Base-by-base conservation (phyloP, 345 rosid genomes). In the Lenwebbia sp. region DNA sequence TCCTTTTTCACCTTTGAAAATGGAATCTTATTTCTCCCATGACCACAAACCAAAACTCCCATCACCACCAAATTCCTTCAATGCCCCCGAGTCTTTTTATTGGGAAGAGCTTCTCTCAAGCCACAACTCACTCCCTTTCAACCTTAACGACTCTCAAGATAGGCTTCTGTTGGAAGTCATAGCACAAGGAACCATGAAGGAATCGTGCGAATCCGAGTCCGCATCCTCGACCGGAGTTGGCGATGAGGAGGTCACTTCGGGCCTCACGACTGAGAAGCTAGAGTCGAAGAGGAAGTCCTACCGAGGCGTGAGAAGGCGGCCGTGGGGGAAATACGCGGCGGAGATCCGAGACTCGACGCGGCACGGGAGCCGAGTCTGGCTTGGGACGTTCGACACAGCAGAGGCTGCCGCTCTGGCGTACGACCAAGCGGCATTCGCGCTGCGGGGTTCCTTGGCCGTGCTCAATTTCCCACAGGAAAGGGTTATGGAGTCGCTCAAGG, bases 361-460 rank as follows among this genome's bases (percentile, higher is more conserved):
- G 54, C 90, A 93, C 7, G 96, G 98, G 1, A 88, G 88, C 15
- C 88, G 98, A 88, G 96, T 95, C 60, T 95, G 98, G 98, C 90
- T 95, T 0, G 96, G 98, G 50, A 95, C 98, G 1, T 95, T 94
- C 25, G 94, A 93, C 82, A 93, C 88, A 11, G 96, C 93, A 0
- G 96, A 95, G 84, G 96, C 92, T 10, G 98, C 96, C 0, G 98
- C 98, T 75, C 56, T 93, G 41, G 98, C 96, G 49, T 95, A 95
- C 11, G 98, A 95, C 52, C 98, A 93, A 86, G 98, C 98, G 0
- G 98, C 98, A 82, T 92, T 94, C 28, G 86, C 91, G 0, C 87
- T 93, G 75, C 89, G 91, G 53, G 98, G 98, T 13, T 65, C 93
- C 14, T 56, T 90, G 50, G 96, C 98, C 0, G 82, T 90, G 11